A percentile compares a stretch with the other conserved stretches of the same genome.
These are phyloP conservation scores for Puccinia coronata DNA, from an alignment of 1,284 basidiomycete species.

Conservation along the genomic window DNA sequence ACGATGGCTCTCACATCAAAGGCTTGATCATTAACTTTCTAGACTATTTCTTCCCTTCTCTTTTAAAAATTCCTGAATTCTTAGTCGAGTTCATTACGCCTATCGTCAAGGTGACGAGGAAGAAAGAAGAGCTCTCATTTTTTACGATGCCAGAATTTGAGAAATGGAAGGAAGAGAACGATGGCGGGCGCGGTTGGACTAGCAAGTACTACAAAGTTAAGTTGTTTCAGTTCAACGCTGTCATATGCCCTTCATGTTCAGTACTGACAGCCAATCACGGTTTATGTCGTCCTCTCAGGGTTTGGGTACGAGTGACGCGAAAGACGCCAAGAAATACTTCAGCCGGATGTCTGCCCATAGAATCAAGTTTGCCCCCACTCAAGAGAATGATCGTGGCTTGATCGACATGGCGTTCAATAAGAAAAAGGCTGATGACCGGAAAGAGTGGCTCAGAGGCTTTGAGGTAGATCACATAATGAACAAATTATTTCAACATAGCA, in stretches of 20 bases:
- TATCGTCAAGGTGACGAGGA: constrained; percentile 88
- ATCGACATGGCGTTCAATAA: constrained; percentile 99
- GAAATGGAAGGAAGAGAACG: constrained; percentile 80
- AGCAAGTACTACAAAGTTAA: constrained; percentile 93
- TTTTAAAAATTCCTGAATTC: constrained; percentile 88
- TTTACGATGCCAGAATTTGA: constrained; percentile 98
- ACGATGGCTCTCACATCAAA: constrained; percentile 99
- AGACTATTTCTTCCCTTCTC: constrained; percentile 93
- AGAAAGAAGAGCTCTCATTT: constrained; percentile 79
- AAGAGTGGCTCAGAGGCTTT: constrained; percentile 96
- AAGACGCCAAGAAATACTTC: constrained; percentile 92
- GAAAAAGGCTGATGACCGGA: constrained; percentile 98
- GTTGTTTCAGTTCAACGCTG: constrained; percentile 4
- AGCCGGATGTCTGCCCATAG: constrained; percentile 87
- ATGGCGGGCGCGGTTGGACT: constrained; percentile 80
- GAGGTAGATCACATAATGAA: constrained; percentile 64
- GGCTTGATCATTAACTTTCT: constrained; percentile 97
- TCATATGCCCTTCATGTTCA: not conserved
- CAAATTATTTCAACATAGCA: constrained; percentile 12
- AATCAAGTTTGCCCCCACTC: constrained; percentile 81
- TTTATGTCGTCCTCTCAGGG: constrained; percentile 65
- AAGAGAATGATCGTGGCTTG: constrained; percentile 79
- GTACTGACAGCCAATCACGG: not conserved
- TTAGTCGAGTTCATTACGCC: constrained; percentile 98
- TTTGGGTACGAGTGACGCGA: constrained; percentile 87